Base-by-base conservation (phyloP, 2,329 filamentous ascomycete species). In the Hypoxylon sp. region DNA sequence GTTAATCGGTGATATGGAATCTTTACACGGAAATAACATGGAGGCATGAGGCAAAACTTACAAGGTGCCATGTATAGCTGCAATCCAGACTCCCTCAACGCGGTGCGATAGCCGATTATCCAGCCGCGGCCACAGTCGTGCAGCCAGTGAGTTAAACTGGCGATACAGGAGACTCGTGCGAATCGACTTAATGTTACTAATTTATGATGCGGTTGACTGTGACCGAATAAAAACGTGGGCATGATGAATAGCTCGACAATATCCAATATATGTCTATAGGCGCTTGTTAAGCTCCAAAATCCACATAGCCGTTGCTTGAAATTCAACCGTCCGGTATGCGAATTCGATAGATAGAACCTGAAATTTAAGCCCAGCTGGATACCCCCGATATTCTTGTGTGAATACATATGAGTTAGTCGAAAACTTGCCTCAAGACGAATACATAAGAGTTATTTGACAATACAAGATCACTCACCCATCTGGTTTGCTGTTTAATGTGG, bases 401-500 rank as follows among this genome's bases (percentile, higher is more conserved):
- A 27, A 50, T 17, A 15, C 7, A 19, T 44, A 17, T 17, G 4
- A 44, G 39, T 44, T 44, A 44, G 39, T 19, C 1, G 17, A n/a
- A 2, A n/a, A 15, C 21, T 11, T 8, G 6, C 24, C 15, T 47
- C 19, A 7, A 2, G 5, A 24, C 2, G 5, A 6, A 21, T 47
- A 24, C 2, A 11, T 27, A 27, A 24, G 15, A 31, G 24, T n/a
- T n/a, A 7, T 7, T 29, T 10, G 32, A 52, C 7, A n/a, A 50
- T 50, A 13, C 8, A 11, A 15, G 13, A 11, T 2, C n/a, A 51
- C 57, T 52, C 8, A 60, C 57, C 57, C 57, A 60, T 60, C 57
- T 31, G 39, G 47, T 44, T 15, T 50, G 57, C 17, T 60, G 57
- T 47, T 60, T 60, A 10, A 60, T 39, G 29, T 60, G 44, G 3